Base-by-base conservation (phyloP, 441 rosid species). In the Mallotus repandus region DNA sequence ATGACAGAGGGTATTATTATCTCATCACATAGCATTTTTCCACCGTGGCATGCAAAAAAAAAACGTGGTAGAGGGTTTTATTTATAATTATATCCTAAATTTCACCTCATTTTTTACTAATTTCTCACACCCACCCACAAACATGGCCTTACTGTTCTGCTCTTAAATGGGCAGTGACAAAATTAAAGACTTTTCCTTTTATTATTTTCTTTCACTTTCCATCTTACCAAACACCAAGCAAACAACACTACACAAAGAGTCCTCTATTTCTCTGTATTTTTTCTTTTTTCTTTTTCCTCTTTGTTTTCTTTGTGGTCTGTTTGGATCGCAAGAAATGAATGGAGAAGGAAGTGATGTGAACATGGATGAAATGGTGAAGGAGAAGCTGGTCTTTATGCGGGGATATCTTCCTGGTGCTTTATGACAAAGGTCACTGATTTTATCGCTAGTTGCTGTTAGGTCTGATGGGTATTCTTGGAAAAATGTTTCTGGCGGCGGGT, bases 381-480 rank as follows among this genome's bases (percentile, higher is more conserved):
- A 83, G 77, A 86, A 55, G 72, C 16, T 41, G 74, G 92, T 89
- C 22, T 85, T 84, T 80, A 93, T 96, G 97, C 93, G 91, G 90
- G 99, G 98, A 12, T 96, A 96, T 75, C 81, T 96, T 0, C 99
- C 98, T 1, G 99, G 99, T 71, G 97, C 96, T 61, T 84, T 78
- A 73, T 96, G 94, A 67, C 92, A 90, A 74, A 83, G 96, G 41
- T 77, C 93, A 55, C 98, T 97, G 74, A 72, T 96, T 35, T 50
- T 87, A 43, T 93, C 94, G 8, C 99, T 97, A 22, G 80, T 86
- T n/a, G 58, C 18, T 10, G 93, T 89, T 0, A 71, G 79, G 55
- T 57, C 84, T 12, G 69, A 71, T 19, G 86, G 70, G 38, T 67
- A 73, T 46, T 74, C 82, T 11, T 96, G 97, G 97, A 86, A 74